Evolutionary conservation across 2,329 filamentous ascomycete genomes (phyloP), one percentile per base, ranked within the genome.

Genomic region (Clonostachys sp.): DNA sequence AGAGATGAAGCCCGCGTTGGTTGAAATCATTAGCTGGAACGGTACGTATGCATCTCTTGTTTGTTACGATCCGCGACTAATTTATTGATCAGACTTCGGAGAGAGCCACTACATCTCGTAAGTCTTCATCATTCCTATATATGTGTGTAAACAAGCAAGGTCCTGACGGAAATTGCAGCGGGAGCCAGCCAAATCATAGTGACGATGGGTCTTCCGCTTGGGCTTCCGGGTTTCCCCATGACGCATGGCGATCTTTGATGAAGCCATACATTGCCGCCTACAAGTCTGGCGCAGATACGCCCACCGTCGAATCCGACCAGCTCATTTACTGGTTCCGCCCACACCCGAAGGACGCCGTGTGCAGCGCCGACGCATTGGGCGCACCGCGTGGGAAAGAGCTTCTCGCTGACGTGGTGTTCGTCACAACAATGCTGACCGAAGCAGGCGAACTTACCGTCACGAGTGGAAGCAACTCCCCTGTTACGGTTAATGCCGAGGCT

Each of bases 181-280:
- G 50, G 44, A 34, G 48, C 30, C 42, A 56, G 45, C 54, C 54
- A 35, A 56, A 54, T 12, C 60, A 59, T 56, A 66, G 67, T 49
- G 69, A 70, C 42, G 73, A 68, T 51, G 73, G 68, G 51, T 75
- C 70, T 41, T 70, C 64, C 18, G 72, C 65, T 54, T 73, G 70
- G 71, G 70, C 68, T 44, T 66, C 71, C 39, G 68, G 67, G 12
- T 73, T 72, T 54, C 67, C 56, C 50, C 72, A 73, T 50, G 67
- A 50, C 33, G 54, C 47, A 41, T 56, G 54, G 54, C 47, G 54
- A 36, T 45, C 48, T 16, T 51, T 55, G 5, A 47, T 46, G 49
- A 55, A 51, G 48, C 54, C 54, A n/a, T 56, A 55, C 34, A 55
- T 56, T 43, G 42, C 48, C 14, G 54, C 54, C 14, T 56, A 55